These are phyloP conservation scores for Luffa acutangula DNA, from an alignment of 306 rosid genomes.

Conservation along the genomic window DNA sequence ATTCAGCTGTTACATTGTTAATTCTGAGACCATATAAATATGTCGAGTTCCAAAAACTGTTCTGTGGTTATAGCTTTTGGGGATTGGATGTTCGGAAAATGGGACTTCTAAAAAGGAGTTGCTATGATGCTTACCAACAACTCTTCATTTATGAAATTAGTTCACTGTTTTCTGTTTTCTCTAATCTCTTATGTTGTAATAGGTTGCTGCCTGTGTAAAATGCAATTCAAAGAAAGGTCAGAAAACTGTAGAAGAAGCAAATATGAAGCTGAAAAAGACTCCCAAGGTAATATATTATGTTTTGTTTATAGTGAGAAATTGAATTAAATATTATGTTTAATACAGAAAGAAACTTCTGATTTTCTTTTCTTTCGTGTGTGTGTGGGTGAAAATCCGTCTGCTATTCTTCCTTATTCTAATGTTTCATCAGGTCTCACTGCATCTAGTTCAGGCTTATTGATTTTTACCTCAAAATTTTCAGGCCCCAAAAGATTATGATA, in stretches of 20 bases:
- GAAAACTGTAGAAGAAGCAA: constrained; percentile 67
- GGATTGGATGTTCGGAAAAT: neutral
- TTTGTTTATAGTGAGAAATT: neutral
- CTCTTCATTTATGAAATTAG: neutral
- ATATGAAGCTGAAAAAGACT: constrained; percentile 63
- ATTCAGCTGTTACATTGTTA: neutral
- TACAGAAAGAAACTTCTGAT: neutral
- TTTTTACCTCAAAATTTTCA: constrained; percentile 22
- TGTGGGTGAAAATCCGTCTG: neutral
- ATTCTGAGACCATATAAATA: neutral
- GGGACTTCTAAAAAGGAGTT: neutral
- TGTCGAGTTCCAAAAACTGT: neutral
- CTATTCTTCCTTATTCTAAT: neutral
- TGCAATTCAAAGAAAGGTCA: constrained; percentile 89
- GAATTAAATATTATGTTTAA: neutral
- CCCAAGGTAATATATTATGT: constrained; percentile 57
- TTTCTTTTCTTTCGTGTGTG: neutral
- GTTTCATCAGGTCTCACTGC: neutral
- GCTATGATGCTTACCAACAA: neutral
- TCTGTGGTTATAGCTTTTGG: neutral
- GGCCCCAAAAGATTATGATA: constrained; percentile 87
- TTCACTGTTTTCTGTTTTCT: neutral
- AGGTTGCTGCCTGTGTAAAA: constrained; percentile 84
- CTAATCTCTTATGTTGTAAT: constrained; percentile 16
- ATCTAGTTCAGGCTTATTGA: neutral